A percentile compares a stretch with the other conserved stretches of the same genome.
Conservation (phyloP, 1,284 basidiomycete genomes). For the Rhodotorula glutinis region DNA sequence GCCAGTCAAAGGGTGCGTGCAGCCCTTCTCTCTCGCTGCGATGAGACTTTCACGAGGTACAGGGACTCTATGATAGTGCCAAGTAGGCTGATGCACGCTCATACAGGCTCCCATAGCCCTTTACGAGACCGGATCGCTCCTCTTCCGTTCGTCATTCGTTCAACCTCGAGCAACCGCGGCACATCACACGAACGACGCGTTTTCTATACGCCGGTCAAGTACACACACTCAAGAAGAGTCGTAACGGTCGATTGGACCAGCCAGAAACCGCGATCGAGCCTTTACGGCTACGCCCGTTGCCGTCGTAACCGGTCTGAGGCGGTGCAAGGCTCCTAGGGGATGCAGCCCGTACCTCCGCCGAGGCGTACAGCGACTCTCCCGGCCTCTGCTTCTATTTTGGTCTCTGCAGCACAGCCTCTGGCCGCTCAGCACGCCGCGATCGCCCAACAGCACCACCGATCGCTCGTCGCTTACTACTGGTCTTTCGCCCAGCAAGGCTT, state of each 20-base stretch:
- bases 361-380: background rate
- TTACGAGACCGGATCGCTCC: background rate
- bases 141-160: no score
- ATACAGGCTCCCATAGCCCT: background rate
- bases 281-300: no score
- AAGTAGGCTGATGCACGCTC: no score
- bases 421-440: background rate
- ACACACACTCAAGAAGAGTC: no score
- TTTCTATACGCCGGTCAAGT: no score
- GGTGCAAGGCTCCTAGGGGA: background rate
- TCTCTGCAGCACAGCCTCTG: background rate
- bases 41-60: background rate
- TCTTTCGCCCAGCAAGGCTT: constrained; percentile 31
- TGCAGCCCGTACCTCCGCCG: background rate
- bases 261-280: no score
- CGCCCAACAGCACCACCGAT: constrained; percentile 14
- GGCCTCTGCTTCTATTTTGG: background rate
- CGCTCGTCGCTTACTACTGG: constrained; percentile 36
- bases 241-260: no score
- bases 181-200: no score
- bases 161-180: no score
- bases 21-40: no score
- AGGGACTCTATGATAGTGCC: no score
- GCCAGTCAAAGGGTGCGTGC: no score
- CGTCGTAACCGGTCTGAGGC: background rate